A percentile compares a stretch with the other conserved stretches of the same genome.
Conservation (phyloP, 1,284 basidiomycete species). For the Papiliotrema flavescens region DNA sequence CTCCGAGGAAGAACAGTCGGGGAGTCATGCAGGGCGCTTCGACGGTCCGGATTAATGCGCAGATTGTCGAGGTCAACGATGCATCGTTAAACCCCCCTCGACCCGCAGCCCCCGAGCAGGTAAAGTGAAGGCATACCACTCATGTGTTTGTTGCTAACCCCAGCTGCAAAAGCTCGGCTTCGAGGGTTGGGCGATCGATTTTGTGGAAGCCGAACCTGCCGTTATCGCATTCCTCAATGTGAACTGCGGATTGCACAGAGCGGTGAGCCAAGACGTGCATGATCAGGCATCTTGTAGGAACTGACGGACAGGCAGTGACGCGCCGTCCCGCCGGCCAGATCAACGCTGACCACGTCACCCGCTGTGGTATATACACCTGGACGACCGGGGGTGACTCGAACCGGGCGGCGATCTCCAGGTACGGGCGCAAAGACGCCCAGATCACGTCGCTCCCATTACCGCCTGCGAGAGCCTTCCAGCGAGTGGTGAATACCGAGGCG, state of each 20-base stretch:
- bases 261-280: conserved; percentile 52
- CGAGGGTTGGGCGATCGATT: conserved; percentile 78
- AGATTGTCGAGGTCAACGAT: conserved; percentile 27
- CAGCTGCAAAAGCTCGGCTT: conserved; percentile 67
- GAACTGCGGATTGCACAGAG: conserved; percentile 64
- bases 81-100: conserved; percentile 21
- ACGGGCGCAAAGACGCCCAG: conserved; percentile 30
- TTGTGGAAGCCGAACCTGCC: conserved; percentile 52
- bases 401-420: conserved; percentile 15
- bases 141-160: not conserved
- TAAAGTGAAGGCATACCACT: not conserved
- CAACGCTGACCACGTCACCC: conserved; percentile 11
- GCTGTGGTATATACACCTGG: conserved; percentile 22
- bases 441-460: conserved; percentile 6
- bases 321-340: conserved; percentile 13
- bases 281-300: conserved; percentile 9
- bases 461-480: conserved; percentile 29
- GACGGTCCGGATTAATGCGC: conserved; percentile 24
- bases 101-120: conserved; percentile 22
- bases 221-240: conserved; percentile 55
- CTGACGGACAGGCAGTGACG: conserved; percentile 34
- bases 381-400: conserved; percentile 20
- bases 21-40: not conserved
- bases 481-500: conserved; percentile 36
- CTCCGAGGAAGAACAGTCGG: not conserved